A percentile compares a stretch with the other conserved stretches of the same genome.
phyloP scores from a whole-genome alignment of 306 rosid genomes.

The Boehmeria nivea region DNA sequence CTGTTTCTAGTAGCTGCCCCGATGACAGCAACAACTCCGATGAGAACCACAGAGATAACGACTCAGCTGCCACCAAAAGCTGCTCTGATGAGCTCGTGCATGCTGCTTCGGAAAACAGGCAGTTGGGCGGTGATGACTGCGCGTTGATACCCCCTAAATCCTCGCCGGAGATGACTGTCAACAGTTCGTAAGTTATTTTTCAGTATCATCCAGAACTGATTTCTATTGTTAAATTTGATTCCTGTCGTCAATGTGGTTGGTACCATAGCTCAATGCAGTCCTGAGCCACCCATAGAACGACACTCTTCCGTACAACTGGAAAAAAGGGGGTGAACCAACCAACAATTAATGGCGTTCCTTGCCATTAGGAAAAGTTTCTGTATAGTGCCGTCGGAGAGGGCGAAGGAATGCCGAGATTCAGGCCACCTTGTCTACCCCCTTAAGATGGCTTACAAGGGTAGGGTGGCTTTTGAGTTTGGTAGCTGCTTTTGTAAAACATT shows the following conservation, averaged over 20 bases:
- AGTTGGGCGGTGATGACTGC: constrained; percentile 66
- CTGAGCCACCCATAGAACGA: too few species aligned
- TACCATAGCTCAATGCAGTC: constrained; percentile 33
- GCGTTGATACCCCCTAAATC: constrained; percentile 71
- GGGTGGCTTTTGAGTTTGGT: too few species aligned
- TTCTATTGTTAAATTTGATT: constrained; percentile 20
- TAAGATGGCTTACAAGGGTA: too few species aligned
- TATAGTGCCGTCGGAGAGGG: constrained; percentile 42
- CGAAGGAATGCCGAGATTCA: constrained; percentile 24
- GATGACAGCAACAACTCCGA: constrained; percentile 26
- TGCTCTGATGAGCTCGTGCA: constrained; percentile 61
- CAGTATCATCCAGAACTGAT: constrained; percentile 16
- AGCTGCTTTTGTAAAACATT: constrained; percentile 46
- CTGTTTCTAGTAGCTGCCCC: constrained; percentile 33
- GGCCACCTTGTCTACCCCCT: too few species aligned
- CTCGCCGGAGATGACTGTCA: constrained; percentile 88
- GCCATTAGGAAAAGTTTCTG: constrained; percentile 41
- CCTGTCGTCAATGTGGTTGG: constrained; percentile 35
- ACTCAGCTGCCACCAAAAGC: constrained; percentile 44
- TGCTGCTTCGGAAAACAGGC: constrained; percentile 45
- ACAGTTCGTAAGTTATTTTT: constrained; percentile 55
- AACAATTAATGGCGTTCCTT: constrained; percentile 17
- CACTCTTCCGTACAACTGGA: too few species aligned
- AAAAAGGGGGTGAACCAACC: constrained; percentile 14
- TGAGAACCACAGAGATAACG: constrained; percentile 56